Evolutionary conservation across 192 early-diverging fungal genomes (phyloP), one percentile per base, ranked within the genome.

Genomic region (Coemansia sp.): DNA sequence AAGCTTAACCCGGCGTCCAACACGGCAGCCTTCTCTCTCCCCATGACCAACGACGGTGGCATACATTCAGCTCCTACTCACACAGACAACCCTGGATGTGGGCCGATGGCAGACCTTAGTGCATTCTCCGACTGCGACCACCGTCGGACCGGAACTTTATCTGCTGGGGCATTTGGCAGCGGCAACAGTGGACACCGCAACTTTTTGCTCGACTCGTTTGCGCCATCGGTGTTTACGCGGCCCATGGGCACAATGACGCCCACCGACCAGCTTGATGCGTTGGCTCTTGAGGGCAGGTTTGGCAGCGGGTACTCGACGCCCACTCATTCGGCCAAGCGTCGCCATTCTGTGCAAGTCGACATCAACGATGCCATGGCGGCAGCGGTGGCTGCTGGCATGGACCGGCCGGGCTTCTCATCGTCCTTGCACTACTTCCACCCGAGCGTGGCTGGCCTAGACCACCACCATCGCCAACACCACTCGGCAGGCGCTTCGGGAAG

Each of bases 301-400:
- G 56, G 35, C 42, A 73, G 66, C 58, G 73, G 79, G 8, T 72
- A 81, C 50, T 72, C 79, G 55, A 74, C 79, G 69, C 79, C 73
- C 3, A 70, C 63, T 11, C 73, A 76, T 53, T 66, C 79, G 37
- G 48, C 70, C 35, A 76, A 66, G 61, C 79, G 79, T 40, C 59
- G 79, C 1, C 79, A 81, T 46, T 81, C 79, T 16, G 73, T 81
- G 9, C 79, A 81, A 38, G 66, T 73, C 0, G 66, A 76, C 58
- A 48, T 81, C 33, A 73, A 81, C 64, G 79, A 75, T 14, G 79
- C 74, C 10, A 69, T 81, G 69, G 79, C 62, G 3, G 79, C 79
- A 1, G 78, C 70, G 0, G 59, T 56, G 28, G 79, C 79, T 0
- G 79, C 70, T 0, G 73, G 73, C 3, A 66, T 81, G 6, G 73